phyloP scores from a whole-genome alignment of 164 flowering plant genomes.

The Umbilicus rupestris region DNA sequence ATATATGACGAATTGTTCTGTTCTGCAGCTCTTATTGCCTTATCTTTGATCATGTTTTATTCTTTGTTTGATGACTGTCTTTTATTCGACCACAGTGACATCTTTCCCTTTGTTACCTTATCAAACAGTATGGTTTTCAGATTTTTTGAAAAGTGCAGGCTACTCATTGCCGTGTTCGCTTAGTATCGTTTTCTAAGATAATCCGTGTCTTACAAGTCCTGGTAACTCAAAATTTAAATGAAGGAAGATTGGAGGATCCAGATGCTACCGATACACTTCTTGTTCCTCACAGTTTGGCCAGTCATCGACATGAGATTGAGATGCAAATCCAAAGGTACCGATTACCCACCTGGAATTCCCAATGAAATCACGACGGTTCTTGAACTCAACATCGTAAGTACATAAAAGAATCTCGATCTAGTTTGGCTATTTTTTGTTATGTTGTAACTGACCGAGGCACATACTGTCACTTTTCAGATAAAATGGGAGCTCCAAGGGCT shows the following conservation, averaged over 20 bases:
- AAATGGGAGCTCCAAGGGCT: conserved; percentile 83
- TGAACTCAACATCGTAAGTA: conserved; percentile 62
- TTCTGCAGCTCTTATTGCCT: too few species aligned
- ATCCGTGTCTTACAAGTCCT: neutral
- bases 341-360: conserved; percentile 68
- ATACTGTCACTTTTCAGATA: conserved; percentile 28
- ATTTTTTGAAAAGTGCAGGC: neutral
- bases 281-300: conserved; percentile 54
- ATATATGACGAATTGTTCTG: too few species aligned
- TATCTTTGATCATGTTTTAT: too few species aligned
- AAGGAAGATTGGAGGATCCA: conserved; percentile 87
- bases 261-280: conserved; percentile 63
- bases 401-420: neutral
- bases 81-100: too few species aligned
- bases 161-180: neutral
- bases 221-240: conserved; percentile 12
- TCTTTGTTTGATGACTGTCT: too few species aligned
- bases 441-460: neutral
- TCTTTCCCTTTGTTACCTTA: too few species aligned
- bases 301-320: conserved; percentile 56
- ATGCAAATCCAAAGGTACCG: conserved; percentile 43
- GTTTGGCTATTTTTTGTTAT: neutral
- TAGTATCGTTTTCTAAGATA: neutral
- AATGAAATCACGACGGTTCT: conserved; percentile 39
- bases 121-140: too few species aligned